Evolutionary conservation across 1,284 basidiomycete genomes (phyloP), one percentile per base, ranked within the genome.

Genomic region (Amylostereum areolatum): DNA sequence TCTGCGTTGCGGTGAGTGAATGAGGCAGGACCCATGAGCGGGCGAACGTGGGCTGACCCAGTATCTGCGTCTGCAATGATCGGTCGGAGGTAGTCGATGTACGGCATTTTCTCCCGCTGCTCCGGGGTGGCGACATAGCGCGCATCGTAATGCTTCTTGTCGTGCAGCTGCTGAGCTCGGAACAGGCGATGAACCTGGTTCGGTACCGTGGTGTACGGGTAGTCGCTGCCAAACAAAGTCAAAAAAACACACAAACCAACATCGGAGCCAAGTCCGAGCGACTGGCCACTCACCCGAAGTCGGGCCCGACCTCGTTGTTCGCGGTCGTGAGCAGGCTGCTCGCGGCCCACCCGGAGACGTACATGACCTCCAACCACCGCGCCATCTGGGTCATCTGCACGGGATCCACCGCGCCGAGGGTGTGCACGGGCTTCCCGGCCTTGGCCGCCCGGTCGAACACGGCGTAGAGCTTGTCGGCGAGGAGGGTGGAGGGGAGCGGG

Each of bases 311-410:
- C 71, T 99, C 97, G 62, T 98, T 95, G 62, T 83, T 90, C 30
- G 85, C 88, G 1, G 94, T 97, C 27, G 91, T 92, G 46, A 92
- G 76, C 50, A 94, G 80, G 52, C 94, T 97, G 42, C 86, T 90
- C 34, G 83, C 80, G 27, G 89, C 92, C 84, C 92, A 99, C 28
- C 96, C 96, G 36, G 92, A 97, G 28, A 99, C 79, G 66, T 99
- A 99, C 44, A 98, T 88, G 25, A 92, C 89, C 64, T 98, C 92
- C 62, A 97, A 92, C 67, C 94, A 81, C 60, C 81, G 80, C 6
- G 94, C 97, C 94, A 98, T 97, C 69, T 99, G 96, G 0, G 93
- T 92, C 85, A 94, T 91, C 69, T 96, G 92, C 3, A 94, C 81
- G 0, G 92, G 93, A 63, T 96, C 92, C 54, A 96, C 85, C 11